A percentile compares a stretch with the other conserved stretches of the same genome.
Conservation (phyloP, 768 basidiomycete genomes). For the Calocera viscosa region DNA sequence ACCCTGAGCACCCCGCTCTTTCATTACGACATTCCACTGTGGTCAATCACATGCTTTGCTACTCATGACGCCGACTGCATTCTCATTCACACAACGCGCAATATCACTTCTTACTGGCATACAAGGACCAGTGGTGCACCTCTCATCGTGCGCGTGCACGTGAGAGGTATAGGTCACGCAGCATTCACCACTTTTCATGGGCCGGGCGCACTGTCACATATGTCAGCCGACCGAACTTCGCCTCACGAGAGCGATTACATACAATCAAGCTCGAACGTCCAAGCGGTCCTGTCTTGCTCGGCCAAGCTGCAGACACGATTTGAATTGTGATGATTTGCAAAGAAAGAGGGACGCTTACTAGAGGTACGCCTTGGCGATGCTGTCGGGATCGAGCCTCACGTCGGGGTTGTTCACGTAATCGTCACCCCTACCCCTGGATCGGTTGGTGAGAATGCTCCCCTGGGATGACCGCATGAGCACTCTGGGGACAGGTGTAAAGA, state of each 20-base stretch:
- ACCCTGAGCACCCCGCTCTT: too few species aligned
- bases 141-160: too few species aligned
- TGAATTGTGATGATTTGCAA: neutral
- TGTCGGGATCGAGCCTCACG: constrained; percentile 44
- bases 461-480: constrained; percentile 20
- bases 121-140: too few species aligned
- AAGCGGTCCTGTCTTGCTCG: constrained; percentile 56
- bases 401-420: constrained; percentile 38
- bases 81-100: too few species aligned
- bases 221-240: too few species aligned
- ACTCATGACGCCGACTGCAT: too few species aligned
- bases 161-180: too few species aligned
- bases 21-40: too few species aligned
- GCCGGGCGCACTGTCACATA: too few species aligned
- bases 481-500: neutral
- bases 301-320: constrained; percentile 30
- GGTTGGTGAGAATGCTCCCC: constrained; percentile 32
- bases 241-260: neutral
- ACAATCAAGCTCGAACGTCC: constrained; percentile 66
- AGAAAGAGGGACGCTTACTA: neutral
- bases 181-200: too few species aligned
- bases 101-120: too few species aligned
- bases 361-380: constrained; percentile 48
- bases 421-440: constrained; percentile 26
- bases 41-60: too few species aligned